Evolutionary conservation across 345 rosid genomes (phyloP).

Genomic region (Hibiscus tridactylites): DNA sequence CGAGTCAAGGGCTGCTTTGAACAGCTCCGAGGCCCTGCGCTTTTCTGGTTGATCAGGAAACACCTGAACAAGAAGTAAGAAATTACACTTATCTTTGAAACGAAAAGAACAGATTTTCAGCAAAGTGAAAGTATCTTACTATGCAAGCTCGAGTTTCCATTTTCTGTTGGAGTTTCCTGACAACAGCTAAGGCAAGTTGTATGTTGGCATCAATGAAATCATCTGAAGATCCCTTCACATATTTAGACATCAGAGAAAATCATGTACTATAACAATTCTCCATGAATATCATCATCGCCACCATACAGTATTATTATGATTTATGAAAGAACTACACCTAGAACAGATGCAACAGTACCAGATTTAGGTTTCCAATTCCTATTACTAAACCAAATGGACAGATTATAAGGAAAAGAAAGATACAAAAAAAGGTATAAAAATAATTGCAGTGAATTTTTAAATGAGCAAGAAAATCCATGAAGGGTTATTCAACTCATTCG

Average conservation of each 20-base stretch:
- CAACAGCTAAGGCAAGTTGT: constrained; percentile 70
- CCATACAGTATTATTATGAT: not conserved
- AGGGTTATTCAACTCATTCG: not conserved
- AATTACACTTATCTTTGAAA: constrained; percentile 2
- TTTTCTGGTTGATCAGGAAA: constrained; percentile 88
- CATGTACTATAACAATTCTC: not conserved
- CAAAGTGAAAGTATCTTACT: constrained; percentile 32
- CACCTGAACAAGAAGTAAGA: constrained; percentile 38
- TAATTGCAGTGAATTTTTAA: no score
- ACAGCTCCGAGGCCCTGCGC: constrained; percentile 68
- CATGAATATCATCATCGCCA: not conserved
- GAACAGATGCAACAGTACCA: not conserved
- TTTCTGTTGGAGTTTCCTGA: constrained; percentile 70
- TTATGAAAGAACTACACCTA: not conserved
- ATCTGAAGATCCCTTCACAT: constrained; percentile 90
- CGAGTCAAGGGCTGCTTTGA: constrained; percentile 70
- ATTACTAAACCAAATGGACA: no score
- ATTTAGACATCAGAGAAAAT: constrained; percentile 32
- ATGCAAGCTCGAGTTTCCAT: constrained; percentile 72
- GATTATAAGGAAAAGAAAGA: no score
- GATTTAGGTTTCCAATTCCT: no score
- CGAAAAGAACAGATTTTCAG: constrained; percentile 1
- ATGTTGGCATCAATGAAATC: constrained; percentile 92
- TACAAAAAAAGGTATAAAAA: no score
- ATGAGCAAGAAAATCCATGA: not conserved